Evolutionary conservation across 345 rosid species (phyloP), one percentile per base, ranked within the genome.

Genomic region (Gossypium bickii): DNA sequence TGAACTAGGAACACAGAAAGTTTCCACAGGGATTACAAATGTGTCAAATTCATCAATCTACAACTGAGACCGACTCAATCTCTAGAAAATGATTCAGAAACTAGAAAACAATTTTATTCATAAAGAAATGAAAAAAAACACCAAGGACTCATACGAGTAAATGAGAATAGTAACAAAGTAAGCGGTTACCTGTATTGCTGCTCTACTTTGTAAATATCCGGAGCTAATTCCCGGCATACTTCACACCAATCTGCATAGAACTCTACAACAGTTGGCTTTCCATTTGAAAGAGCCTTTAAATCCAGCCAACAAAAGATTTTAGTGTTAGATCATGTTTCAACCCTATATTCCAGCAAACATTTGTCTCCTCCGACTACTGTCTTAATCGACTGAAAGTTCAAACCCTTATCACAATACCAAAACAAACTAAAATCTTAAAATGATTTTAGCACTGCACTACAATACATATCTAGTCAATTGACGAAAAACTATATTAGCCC

Each of bases 211-310:
- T 89, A 94, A 38, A 94, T 85, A 83, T 89, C 97, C 17, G 97
- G 24, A 12, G 98, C 98, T 73, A 94, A 78, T 82, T 94, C 97
- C 57, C 97, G 79, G 70, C 98, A 94, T 67, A 92, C 97, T 83
- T 94, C 97, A 70, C 98, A 92, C 98, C 98, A 94, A 82, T 94
- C 97, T 16, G 98, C 98, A 69, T 92, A 94, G 76, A 94, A 94
- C 84, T 94, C 98, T 52, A 94, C 92, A 18, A 92, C 98, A 0
- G 98, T 94, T 1, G 98, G 97, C 86, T 86, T 94, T 82, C 97
- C 97, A 83, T 94, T 94, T 58, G 93, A 77, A 18, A 94, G 86
- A 67, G 98, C 97, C 97, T 93, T 78, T 22, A 66, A 62, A 75
- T 75, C 27, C 73, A 79, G 11, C 59, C 48, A 75, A 59, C 41